These are phyloP conservation scores for Kodamaea plutei DNA, from an alignment of 1,139 yeast species.

Conservation along the genomic window DNA sequence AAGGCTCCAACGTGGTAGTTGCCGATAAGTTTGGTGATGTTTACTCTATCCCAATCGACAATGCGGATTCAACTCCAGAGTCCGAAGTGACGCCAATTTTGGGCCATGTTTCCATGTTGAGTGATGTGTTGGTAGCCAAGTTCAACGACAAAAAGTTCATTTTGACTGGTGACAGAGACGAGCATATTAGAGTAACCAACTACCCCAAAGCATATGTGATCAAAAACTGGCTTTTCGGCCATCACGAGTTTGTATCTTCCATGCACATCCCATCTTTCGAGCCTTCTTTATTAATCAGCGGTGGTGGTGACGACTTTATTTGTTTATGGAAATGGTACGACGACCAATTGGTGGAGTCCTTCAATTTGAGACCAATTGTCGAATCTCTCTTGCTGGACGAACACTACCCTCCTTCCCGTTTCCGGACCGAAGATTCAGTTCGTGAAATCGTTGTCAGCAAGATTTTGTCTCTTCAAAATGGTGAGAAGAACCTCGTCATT, in stretches of 20 bases:
- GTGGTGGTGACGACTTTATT: slow-evolving; percentile 86
- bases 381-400: slow-evolving; percentile 48
- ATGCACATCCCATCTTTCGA: slow-evolving; percentile 52
- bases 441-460: slow-evolving; percentile 54
- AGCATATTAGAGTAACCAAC: slow-evolving; percentile 84
- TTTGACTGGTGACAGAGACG: slow-evolving; percentile 90
- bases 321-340: slow-evolving; percentile 74
- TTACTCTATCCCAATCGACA: slow-evolving; percentile 49
- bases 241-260: slow-evolving; percentile 72
- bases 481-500: slow-evolving; percentile 28
- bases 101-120: slow-evolving; percentile 96
- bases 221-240: slow-evolving; percentile 84
- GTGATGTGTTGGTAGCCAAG: slow-evolving; percentile 54
- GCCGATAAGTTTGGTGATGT: slow-evolving; percentile 99
- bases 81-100: slow-evolving; percentile 60
- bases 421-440: slow-evolving; percentile 50
- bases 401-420: slow-evolving; percentile 66
- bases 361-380: slow-evolving; percentile 48
- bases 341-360: slow-evolving; percentile 39
- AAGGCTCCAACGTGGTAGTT: slow-evolving; percentile 51
- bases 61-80: slow-evolving; percentile 30
- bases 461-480: slow-evolving; percentile 28
- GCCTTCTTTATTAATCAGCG: slow-evolving; percentile 55
- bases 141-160: slow-evolving; percentile 49
- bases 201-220: slow-evolving; percentile 77